Base-by-base conservation (phyloP, 306 rosid genomes). In the Rosa multiflora region DNA sequence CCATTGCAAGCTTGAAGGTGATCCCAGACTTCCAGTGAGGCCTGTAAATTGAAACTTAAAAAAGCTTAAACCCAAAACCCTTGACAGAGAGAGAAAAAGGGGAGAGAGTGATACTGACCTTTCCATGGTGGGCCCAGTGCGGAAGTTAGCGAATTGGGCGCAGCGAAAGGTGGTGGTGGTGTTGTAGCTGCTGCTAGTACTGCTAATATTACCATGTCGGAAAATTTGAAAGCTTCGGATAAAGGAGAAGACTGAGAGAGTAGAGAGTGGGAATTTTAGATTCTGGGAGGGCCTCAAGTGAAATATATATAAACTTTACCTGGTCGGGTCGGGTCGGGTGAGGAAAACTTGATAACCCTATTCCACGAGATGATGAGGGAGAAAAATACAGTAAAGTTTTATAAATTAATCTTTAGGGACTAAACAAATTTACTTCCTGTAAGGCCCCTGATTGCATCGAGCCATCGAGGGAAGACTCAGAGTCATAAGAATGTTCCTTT, bases 1-100 rank as follows among this genome's bases (percentile, higher is more conserved):
- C 58, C 82, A 79, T 72, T 52, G 79, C 71, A 87, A 74, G 76
- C 72, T 6, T 20, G 53, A 73, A 73, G 87, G 20, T 64, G 83
- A 62, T 26, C n/a, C 72, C 56, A 73, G 72, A 73, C 32, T 78
- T 56, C 75, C 76, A 53, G 39, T 79, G 46, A 80, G 53, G 47
- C 85, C 89, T 77, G 79, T 48, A 47, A 62, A 35, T 20, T 63
- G 15, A 47, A n/a, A 76, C 47, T 62, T 29, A 32, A 47, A 32
- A 47, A 0, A 0, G 72, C 80, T 17, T 59, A 77, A 83, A 75
- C n/a, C 39, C 8, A 1, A 44, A 74, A 66, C 76, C 76, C 70
- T 18, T 1, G 39, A 43, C 14, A 43, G 5, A 5, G 20, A 72
- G 18, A 42, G 8, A 64, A 39, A 10, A 8, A 8, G 47, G 6